Conservation (phyloP, 176 grass and related monocot genomes). For the Oryza rufipogon region DNA sequence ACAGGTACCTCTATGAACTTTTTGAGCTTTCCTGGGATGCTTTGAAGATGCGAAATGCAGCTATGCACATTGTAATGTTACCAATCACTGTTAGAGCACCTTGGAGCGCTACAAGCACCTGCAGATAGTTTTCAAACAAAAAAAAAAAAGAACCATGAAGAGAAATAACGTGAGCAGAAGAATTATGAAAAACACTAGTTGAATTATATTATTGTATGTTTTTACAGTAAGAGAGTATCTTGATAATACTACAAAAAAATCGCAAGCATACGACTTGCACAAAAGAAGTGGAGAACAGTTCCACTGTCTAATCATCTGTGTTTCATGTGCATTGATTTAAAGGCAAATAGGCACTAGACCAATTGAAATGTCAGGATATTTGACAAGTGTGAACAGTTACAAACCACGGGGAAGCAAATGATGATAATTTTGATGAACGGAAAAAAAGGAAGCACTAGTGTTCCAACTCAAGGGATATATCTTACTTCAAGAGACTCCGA, state of each 20-base stretch:
- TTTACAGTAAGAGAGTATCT: not conserved
- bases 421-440: not conserved
- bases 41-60: conserved; percentile 89
- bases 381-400: not conserved
- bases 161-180: not conserved
- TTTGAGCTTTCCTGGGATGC: conserved; percentile 66
- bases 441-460: not conserved
- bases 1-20: conserved; percentile 60
- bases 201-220: conserved; percentile 11
- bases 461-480: not conserved
- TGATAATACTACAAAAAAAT: not conserved
- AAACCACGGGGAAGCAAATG: not conserved
- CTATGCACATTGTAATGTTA: conserved; percentile 91
- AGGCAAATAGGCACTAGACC: not conserved
- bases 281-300: not conserved
- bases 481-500: conserved; percentile 84
- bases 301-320: not conserved
- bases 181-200: conserved; percentile 16
- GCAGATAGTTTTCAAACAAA: not conserved
- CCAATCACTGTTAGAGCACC: conserved; percentile 78
- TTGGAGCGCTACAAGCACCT: conserved; percentile 93
- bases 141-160: not conserved
- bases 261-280: not conserved
- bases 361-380: not conserved
- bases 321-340: not conserved